Evolutionary conservation across 352 stramenopile genomes (phyloP).

Genomic region (Phytophthora parvispora): DNA sequence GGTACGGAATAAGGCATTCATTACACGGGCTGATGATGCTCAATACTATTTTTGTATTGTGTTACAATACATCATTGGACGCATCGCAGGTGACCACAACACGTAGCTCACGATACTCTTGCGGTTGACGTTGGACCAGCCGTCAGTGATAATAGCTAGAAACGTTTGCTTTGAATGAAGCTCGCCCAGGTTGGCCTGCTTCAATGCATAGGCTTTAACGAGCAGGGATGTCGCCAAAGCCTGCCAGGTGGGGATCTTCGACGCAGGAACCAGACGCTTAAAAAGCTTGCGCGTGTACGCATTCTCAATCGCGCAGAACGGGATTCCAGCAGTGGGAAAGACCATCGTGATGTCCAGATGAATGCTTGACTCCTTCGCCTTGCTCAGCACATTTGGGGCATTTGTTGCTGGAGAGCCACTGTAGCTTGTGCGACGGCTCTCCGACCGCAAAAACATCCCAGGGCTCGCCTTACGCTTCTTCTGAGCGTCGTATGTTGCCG

Average conservation of each 20-base stretch:
- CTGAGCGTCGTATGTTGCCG: not conserved
- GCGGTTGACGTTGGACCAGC: not conserved
- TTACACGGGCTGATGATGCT: too few relatives aligned
- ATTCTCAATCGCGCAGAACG: not conserved
- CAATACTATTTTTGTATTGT: too few relatives aligned
- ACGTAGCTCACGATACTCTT: not conserved
- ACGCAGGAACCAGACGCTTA: not conserved
- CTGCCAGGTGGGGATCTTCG: not conserved
- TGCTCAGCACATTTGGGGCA: not conserved
- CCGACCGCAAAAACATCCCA: not conserved
- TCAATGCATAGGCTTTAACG: not conserved
- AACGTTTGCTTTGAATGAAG: not conserved
- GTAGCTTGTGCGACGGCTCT: not conserved
- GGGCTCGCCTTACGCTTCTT: constrained; percentile 1
- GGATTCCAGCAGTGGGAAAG: not conserved
- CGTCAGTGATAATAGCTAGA: not conserved
- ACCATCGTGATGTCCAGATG: not conserved
- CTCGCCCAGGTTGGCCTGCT: not conserved
- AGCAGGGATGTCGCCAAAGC: not conserved
- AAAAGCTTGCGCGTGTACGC: not conserved
- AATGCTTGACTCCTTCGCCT: not conserved
- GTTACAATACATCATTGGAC: not conserved
- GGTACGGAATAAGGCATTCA: too few relatives aligned
- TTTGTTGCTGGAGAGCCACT: not conserved
- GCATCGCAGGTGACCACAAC: not conserved